Percentiles rank a stretch among this genome's conserved stretches.
phyloP scores from a whole-genome alignment of 2,329 filamentous ascomycete genomes.

The Pseudocercospora crystallina region DNA sequence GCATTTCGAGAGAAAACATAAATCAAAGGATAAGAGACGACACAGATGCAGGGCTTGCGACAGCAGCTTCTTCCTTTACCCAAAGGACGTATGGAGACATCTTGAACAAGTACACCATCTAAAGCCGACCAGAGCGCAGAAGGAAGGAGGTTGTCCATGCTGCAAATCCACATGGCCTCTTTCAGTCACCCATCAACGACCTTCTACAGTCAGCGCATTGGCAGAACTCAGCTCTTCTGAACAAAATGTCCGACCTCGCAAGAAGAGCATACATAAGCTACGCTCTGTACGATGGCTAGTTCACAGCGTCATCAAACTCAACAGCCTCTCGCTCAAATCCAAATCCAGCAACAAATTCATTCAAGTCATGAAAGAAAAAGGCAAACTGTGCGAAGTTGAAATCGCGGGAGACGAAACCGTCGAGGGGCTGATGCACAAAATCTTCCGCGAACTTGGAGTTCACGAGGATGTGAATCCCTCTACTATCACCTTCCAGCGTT shows the following conservation, averaged over 20 bases:
- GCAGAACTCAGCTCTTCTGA: not conserved
- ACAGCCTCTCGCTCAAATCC: no score
- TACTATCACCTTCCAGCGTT: not conserved
- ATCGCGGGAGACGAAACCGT: not conserved
- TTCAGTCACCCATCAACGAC: not conserved
- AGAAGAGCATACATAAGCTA: not conserved
- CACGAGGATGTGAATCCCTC: not conserved
- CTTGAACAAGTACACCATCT: conserved; percentile 9
- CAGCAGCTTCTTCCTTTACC: conserved; percentile 7
- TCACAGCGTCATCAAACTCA: no score
- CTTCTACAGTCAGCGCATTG: not conserved
- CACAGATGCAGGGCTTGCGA: conserved; percentile 9
- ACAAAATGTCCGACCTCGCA: not conserved
- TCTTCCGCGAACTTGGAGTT: not conserved
- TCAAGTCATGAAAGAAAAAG: no score
- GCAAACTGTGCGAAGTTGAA: not conserved
- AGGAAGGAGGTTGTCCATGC: not conserved
- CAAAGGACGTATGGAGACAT: conserved; percentile 18
- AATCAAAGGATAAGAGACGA: not conserved
- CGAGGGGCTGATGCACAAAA: not conserved
- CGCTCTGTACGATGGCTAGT: no score
- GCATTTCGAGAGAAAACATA: conserved; percentile 11
- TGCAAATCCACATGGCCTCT: not conserved
- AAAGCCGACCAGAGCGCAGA: not conserved
- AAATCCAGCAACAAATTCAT: no score